phyloP scores from a whole-genome alignment of 176 grass and related monocot genomes.

The Hsuehochloa calcarea region DNA sequence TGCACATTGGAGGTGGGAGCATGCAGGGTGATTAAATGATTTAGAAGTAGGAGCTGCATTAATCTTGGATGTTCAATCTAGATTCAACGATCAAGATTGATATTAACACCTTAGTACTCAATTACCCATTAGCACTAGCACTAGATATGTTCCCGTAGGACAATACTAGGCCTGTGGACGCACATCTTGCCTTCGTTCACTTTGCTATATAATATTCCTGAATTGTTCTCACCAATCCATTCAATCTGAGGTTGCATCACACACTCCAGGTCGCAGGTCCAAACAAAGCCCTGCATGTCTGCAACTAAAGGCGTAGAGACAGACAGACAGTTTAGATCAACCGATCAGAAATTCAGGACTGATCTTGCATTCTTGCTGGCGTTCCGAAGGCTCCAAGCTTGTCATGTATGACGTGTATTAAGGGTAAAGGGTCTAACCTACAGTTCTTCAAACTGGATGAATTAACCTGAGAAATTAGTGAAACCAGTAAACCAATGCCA shows the following conservation, averaged over 20 bases:
- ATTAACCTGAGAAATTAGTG: not conserved
- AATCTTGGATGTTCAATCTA: no score
- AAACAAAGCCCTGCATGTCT: not conserved
- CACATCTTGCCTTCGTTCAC: not conserved
- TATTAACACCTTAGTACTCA: no score
- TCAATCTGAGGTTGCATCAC: not conserved
- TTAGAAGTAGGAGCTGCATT: no score
- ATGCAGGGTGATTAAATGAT: no score
- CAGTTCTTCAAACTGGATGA: not conserved
- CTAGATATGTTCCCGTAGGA: no score
- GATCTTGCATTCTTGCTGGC: conserved; percentile 3
- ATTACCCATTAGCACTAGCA: no score
- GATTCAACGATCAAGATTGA: no score
- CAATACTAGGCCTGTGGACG: not conserved
- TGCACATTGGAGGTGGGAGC: no score
- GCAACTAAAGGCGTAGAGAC: not conserved
- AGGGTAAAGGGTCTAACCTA: not conserved
- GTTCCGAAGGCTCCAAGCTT: not conserved
- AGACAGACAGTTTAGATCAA: not conserved
- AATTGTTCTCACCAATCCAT: not conserved
- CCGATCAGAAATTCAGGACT: not conserved
- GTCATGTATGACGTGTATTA: not conserved
- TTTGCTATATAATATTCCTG: not conserved
- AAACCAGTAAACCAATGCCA: not conserved
- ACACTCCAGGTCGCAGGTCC: not conserved